Conservation (phyloP, 257 asterid species). For the Solanum appendiculatum region DNA sequence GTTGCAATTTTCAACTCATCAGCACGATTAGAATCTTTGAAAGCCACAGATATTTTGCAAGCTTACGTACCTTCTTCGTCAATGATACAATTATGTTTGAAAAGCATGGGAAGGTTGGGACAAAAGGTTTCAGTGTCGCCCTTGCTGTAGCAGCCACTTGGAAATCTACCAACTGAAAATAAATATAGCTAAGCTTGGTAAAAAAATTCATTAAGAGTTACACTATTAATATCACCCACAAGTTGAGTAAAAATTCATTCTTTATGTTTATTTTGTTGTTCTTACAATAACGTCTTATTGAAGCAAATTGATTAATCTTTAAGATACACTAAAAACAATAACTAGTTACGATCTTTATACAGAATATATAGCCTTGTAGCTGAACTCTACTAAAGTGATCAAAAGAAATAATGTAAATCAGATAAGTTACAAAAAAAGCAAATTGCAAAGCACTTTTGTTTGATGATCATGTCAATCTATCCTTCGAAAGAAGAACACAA, state of each 20-base stretch:
- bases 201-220: neutral
- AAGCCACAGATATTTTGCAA: neutral
- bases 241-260: neutral
- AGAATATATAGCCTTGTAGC: neutral
- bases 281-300: neutral
- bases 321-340: neutral
- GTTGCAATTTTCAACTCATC: neutral
- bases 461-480: neutral
- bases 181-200: neutral
- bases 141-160: slow-evolving; percentile 61
- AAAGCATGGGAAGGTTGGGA: slow-evolving; percentile 79
- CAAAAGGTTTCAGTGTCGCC: slow-evolving; percentile 44
- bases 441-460: neutral
- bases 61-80: slow-evolving; percentile 55
- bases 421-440: neutral
- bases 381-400: neutral
- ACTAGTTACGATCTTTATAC: neutral
- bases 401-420: neutral
- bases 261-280: neutral
- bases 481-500: neutral
- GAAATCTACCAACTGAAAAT: slow-evolving; percentile 63
- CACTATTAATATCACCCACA: neutral
- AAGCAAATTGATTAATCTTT: neutral
- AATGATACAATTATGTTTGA: slow-evolving; percentile 46
- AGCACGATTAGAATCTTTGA: neutral